phyloP scores from a whole-genome alignment of 768 basidiomycete genomes.

The Boletellus ananas region DNA sequence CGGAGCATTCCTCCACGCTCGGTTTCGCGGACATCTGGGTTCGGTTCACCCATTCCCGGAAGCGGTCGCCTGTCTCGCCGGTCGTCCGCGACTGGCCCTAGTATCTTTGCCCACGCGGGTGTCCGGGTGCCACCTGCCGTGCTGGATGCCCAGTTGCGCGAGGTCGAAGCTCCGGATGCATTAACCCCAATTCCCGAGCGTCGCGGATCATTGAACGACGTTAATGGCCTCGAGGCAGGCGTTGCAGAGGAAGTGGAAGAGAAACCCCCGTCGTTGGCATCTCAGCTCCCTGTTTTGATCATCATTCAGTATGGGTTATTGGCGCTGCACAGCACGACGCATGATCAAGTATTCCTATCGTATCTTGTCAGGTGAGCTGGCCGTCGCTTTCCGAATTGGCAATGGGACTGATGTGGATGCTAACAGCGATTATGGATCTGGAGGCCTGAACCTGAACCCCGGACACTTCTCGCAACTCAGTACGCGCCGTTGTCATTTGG shows the following conservation, averaged over 20 bases:
- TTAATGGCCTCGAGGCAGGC: conserved; percentile 24
- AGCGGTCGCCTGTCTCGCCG: conserved; percentile 42
- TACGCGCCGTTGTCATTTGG: conserved; percentile 32
- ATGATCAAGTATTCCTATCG: conserved; percentile 88
- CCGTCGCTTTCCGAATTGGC: neutral
- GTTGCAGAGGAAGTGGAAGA: conserved; percentile 40
- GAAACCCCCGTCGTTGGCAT: conserved; percentile 62
- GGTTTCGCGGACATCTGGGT: conserved; percentile 23
- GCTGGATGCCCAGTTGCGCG: conserved; percentile 62
- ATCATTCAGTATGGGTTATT: conserved; percentile 90
- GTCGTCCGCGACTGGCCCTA: conserved; percentile 57
- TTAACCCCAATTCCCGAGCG: conserved; percentile 56
- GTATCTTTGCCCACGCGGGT: conserved; percentile 82
- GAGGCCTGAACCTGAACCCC: conserved; percentile 89
- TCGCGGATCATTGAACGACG: conserved; percentile 28
- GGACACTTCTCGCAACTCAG: conserved; percentile 91
- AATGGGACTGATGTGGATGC: neutral
- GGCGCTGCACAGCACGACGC: conserved; percentile 84
- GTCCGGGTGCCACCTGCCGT: conserved; percentile 76
- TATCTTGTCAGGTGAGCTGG: conserved; percentile 60
- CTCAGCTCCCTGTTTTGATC: conserved; percentile 75
- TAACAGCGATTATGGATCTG: conserved; percentile 68
- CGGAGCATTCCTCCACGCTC: conserved; percentile 32
- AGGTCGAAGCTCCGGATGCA: conserved; percentile 36
- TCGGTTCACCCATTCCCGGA: conserved; percentile 32